Conservation (phyloP, 257 asterid genomes). For the Ilex aquifolium region DNA sequence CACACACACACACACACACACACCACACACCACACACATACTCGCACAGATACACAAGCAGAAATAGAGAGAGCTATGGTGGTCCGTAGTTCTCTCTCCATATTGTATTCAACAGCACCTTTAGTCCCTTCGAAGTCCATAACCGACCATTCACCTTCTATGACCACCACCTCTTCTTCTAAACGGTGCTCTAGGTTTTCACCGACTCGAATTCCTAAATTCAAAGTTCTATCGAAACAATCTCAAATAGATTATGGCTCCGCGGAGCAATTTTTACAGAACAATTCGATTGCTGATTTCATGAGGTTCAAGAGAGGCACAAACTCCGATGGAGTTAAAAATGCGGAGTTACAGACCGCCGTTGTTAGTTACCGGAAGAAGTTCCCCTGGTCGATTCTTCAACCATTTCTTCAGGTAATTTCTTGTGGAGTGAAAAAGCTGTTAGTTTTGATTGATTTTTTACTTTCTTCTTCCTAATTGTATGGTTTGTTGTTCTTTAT, state of each 20-base stretch:
- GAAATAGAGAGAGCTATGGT: conserved; percentile 38
- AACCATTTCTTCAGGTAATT: conserved; percentile 73
- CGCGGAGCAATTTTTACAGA: conserved; percentile 51
- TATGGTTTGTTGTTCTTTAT: background rate
- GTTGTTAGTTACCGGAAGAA: conserved; percentile 75
- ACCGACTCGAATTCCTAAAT: conserved; percentile 16
- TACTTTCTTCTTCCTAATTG: conserved; percentile 7
- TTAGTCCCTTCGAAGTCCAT: conserved; percentile 35
- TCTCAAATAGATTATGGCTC: conserved; percentile 28
- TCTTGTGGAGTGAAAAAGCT: background rate
- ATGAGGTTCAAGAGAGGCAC: conserved; percentile 64
- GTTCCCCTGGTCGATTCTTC: conserved; percentile 91
- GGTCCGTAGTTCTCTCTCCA: conserved; percentile 46
- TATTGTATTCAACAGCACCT: conserved; percentile 40
- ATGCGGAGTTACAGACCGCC: conserved; percentile 85
- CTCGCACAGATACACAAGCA: background rate
- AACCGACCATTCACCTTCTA: conserved; percentile 25
- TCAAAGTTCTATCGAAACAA: conserved; percentile 32
- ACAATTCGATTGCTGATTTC: conserved; percentile 86
- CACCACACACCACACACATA: no score
- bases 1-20: no score
- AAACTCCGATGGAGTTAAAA: conserved; percentile 9
- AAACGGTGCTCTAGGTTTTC: conserved; percentile 10
- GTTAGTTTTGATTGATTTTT: conserved; percentile 1
- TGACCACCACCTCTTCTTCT: conserved; percentile 1